These are phyloP conservation scores for Globomyces pollinis-pini DNA, from an alignment of 192 early-diverging fungal species.

Conservation along the genomic window DNA sequence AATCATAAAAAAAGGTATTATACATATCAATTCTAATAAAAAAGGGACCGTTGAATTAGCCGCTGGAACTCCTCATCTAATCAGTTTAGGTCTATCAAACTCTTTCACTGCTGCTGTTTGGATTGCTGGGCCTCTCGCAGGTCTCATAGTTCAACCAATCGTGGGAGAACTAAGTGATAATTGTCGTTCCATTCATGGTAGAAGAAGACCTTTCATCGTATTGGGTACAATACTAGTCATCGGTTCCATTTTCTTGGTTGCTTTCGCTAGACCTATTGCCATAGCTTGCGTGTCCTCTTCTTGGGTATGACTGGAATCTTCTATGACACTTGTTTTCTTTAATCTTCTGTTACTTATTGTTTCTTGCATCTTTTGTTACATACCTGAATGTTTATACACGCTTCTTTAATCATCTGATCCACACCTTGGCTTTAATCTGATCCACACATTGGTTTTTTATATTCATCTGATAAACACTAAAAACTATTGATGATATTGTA, in stretches of 20 bases:
- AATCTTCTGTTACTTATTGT: too few relatives aligned
- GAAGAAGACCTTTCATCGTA: not conserved
- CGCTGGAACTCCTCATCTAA: constrained; percentile 80
- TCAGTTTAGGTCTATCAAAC: constrained; percentile 73
- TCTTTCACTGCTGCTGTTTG: constrained; percentile 84
- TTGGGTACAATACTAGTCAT: constrained; percentile 43
- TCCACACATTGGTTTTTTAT: not conserved
- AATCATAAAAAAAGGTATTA: not conserved
- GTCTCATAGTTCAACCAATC: constrained; percentile 14
- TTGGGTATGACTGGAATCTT: not conserved
- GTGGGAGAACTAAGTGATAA: not conserved
- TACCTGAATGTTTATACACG: too few relatives aligned
- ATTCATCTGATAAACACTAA: constrained; percentile 9
- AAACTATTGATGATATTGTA: constrained; percentile 28
- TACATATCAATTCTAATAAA: not conserved
- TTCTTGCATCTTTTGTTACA: too few relatives aligned
- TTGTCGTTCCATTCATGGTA: not conserved
- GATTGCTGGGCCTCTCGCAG: constrained; percentile 78
- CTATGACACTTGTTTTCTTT: too few relatives aligned
- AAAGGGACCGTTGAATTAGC: constrained; percentile 71
- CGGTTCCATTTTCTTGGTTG: constrained; percentile 62
- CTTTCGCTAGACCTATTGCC: constrained; percentile 61
- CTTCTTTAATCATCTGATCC: too few relatives aligned
- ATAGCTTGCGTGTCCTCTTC: not conserved
- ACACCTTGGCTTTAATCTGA: not conserved